Evolutionary conservation across 176 grass and related monocot genomes (phyloP).

Genomic region (Oryza longistaminata): DNA sequence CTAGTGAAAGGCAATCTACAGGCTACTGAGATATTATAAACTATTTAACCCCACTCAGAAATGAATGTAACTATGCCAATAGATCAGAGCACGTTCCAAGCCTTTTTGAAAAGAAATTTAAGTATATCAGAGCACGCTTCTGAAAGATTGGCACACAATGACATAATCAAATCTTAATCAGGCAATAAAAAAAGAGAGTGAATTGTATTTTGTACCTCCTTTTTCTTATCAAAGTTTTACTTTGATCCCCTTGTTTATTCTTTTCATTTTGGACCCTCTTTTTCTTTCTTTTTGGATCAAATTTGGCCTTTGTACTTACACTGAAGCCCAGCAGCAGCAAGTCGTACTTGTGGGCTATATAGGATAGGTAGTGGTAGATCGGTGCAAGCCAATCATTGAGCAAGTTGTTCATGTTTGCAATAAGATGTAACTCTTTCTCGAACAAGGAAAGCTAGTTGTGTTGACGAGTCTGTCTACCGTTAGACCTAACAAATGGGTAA

Average conservation of each 20-base stretch:
- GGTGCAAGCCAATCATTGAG: neutral
- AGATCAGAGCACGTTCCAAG: neutral
- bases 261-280: no score
- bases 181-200: no score
- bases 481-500: neutral
- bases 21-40: constrained; percentile 43
- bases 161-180: neutral
- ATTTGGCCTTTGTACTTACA: no score
- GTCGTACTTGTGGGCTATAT: no score
- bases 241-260: no score
- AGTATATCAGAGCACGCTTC: constrained; percentile 20
- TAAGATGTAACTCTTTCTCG: constrained; percentile 11
- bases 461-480: neutral
- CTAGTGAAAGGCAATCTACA: neutral
- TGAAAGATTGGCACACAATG: neutral
- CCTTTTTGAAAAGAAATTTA: neutral
- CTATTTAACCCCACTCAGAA: constrained; percentile 23
- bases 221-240: no score
- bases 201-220: no score
- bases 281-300: no score
- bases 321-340: no score
- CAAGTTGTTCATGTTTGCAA: neutral
- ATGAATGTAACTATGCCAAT: constrained; percentile 2
- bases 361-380: no score
- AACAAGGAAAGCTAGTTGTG: neutral